phyloP scores from a whole-genome alignment of 306 rosid genomes.

The Cucurbita argyrosperma region DNA sequence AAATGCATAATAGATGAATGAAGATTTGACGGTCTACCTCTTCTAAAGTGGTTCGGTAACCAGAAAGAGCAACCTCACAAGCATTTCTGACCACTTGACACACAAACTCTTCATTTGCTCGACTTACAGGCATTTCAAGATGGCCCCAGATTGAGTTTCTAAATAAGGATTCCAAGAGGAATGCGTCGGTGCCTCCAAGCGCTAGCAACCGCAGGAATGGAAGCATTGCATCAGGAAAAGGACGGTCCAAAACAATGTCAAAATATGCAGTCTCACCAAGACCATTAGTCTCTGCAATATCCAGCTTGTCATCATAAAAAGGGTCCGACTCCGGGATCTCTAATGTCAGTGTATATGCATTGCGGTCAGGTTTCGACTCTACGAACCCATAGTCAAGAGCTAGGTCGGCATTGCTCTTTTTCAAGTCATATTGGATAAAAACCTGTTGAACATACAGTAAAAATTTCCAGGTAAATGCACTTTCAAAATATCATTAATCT shows the following conservation, averaged over 20 bases:
- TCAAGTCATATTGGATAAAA: slow-evolving; percentile 68
- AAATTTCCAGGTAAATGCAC: neutral
- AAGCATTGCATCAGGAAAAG: slow-evolving; percentile 57
- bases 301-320: slow-evolving; percentile 71
- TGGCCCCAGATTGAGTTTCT: slow-evolving; percentile 70
- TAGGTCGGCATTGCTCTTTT: slow-evolving; percentile 84
- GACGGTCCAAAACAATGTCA: slow-evolving; percentile 41
- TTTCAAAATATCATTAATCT: neutral
- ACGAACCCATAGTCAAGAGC: slow-evolving; percentile 91
- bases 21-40: slow-evolving; percentile 34
- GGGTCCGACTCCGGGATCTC: slow-evolving; percentile 68
- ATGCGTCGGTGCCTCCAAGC: slow-evolving; percentile 71
- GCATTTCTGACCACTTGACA: slow-evolving; percentile 58
- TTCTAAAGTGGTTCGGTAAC: slow-evolving; percentile 69
- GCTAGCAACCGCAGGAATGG: slow-evolving; percentile 73
- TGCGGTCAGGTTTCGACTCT: slow-evolving; percentile 39
- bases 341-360: slow-evolving; percentile 60
- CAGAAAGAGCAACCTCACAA: slow-evolving; percentile 65
- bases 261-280: slow-evolving; percentile 55
- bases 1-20: neutral
- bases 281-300: slow-evolving; percentile 74
- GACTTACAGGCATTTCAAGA: slow-evolving; percentile 67
- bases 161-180: slow-evolving; percentile 70
- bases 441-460: slow-evolving; percentile 31
- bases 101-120: slow-evolving; percentile 74